Evolutionary conservation across 108 stramenopile species (phyloP).

Genomic region (Nannochloropsis salina): DNA sequence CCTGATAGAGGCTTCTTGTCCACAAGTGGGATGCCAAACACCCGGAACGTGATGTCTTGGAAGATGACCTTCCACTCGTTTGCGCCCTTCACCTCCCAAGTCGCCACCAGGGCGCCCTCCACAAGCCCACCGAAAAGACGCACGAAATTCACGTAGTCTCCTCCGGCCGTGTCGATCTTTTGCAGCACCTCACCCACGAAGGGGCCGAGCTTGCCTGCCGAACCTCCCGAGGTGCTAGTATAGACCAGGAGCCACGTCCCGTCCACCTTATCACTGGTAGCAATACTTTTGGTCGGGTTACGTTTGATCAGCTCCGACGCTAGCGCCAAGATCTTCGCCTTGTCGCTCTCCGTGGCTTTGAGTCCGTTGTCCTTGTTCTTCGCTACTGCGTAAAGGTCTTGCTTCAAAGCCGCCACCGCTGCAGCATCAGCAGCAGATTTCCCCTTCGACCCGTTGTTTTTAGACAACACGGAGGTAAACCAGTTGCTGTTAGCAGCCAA

Average conservation of each 20-base stretch:
- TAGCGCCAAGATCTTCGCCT: not conserved
- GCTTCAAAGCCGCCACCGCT: not conserved
- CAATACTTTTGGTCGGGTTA: not conserved
- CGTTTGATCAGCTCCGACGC: not conserved
- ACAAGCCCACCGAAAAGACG: slow-evolving; percentile 27
- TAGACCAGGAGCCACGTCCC: slow-evolving; percentile 38
- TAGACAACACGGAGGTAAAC: not conserved
- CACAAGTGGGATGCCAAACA: not conserved
- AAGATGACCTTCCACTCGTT: slow-evolving; percentile 37
- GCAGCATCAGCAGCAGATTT: not conserved
- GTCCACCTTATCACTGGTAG: not conserved
- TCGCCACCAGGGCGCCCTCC: slow-evolving; percentile 32
- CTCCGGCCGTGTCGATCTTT: slow-evolving; percentile 28
- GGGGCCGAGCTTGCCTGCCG: slow-evolving; percentile 32
- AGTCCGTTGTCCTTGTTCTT: slow-evolving; percentile 10
- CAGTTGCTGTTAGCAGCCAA: not conserved
- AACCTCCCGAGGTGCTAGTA: slow-evolving; percentile 35
- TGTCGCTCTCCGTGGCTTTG: not conserved
- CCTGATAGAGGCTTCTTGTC: slow-evolving; percentile 21
- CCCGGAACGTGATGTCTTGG: not conserved
- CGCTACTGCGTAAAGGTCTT: not conserved
- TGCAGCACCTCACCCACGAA: slow-evolving; percentile 39
- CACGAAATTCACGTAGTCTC: slow-evolving; percentile 36
- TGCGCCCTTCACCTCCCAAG: slow-evolving; percentile 38
- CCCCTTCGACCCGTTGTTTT: not conserved